Percentiles rank a stretch among this genome's conserved stretches.
Evolutionary conservation across 495 filamentous ascomycete species (phyloP).

Genomic region (Podospora pseudocomata): DNA sequence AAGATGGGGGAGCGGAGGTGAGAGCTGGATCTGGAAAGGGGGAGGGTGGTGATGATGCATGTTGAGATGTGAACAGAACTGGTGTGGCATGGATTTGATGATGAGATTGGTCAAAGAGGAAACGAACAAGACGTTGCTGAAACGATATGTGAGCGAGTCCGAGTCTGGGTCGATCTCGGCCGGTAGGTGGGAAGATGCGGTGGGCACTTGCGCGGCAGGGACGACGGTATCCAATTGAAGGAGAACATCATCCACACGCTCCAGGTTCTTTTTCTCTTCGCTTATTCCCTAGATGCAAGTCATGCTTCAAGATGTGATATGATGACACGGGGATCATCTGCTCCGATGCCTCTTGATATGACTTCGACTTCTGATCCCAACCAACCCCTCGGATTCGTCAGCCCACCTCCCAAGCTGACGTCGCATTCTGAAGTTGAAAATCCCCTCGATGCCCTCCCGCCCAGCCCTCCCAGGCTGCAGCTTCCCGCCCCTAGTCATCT

Average conservation of each 20-base stretch:
- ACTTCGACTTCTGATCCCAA: neutral
- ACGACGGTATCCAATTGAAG: neutral
- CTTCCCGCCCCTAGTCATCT: neutral
- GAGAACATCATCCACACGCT: neutral
- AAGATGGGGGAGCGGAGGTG: neutral
- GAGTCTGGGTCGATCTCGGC: neutral
- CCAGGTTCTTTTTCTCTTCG: neutral
- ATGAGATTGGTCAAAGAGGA: neutral
- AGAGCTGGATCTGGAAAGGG: neutral
- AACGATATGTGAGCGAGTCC: neutral
- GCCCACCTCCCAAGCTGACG: no score
- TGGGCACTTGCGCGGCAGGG: neutral
- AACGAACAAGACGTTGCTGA: neutral
- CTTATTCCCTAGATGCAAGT: neutral
- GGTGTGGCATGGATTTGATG: neutral
- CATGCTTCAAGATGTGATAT: neutral
- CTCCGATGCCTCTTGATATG: neutral
- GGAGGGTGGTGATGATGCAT: neutral
- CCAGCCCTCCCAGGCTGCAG: neutral
- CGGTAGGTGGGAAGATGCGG: neutral
- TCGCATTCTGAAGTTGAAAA: neutral
- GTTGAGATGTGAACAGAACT: no score
- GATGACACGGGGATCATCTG: neutral
- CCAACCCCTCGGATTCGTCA: neutral
- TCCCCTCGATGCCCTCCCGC: neutral